These are phyloP conservation scores for Amorphotheca resinae DNA, from an alignment of 495 filamentous ascomycete genomes.

Conservation along the genomic window DNA sequence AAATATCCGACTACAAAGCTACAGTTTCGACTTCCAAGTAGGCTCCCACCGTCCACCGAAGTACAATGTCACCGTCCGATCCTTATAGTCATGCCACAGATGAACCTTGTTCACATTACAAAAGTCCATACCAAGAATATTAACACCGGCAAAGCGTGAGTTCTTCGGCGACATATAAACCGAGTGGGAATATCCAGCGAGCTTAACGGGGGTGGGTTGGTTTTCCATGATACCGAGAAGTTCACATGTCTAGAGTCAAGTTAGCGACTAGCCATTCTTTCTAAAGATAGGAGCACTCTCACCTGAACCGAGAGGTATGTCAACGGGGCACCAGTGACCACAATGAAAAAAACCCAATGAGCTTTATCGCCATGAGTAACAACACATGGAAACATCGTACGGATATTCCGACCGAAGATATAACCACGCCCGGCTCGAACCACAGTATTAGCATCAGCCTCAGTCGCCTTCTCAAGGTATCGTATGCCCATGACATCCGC, in stretches of 20 bases:
- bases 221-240: neutral
- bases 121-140: neutral
- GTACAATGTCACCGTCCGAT: neutral
- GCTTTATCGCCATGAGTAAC: neutral
- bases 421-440: neutral
- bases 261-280: neutral
- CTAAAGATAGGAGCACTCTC: neutral
- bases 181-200: neutral
- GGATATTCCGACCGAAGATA: neutral
- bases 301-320: neutral
- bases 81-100: neutral
- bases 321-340: neutral
- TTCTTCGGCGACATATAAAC: neutral
- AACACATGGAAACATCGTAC: neutral
- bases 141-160: neutral
- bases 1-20: neutral
- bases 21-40: neutral
- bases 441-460: neutral
- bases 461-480: neutral
- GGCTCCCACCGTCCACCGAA: neutral
- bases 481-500: neutral
- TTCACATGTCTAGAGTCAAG: neutral
- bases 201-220: neutral
- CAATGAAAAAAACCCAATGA: constrained; percentile 1
- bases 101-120: neutral